Evolutionary conservation across 148 eudicot species (phyloP).

Genomic region (Agrostemma githago): DNA sequence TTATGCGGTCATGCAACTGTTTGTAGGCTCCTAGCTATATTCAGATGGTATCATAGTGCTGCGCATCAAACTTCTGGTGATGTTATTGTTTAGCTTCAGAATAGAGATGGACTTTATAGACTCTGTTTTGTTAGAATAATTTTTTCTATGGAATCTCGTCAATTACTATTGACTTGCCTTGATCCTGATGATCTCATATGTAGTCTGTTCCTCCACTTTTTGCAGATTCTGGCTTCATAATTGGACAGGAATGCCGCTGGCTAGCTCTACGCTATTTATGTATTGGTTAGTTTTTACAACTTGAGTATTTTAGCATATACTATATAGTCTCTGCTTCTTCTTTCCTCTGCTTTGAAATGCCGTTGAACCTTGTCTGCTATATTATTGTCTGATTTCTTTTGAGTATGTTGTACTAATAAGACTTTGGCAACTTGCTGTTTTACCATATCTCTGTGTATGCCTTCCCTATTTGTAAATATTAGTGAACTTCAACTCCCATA

Average conservation of each 20-base stretch:
- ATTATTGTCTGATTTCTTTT: background rate
- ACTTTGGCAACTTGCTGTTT: background rate
- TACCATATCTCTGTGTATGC: background rate
- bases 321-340: background rate
- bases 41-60: background rate
- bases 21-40: background rate
- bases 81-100: background rate
- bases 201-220: background rate
- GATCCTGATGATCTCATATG: background rate
- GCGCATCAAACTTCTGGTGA: background rate
- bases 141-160: background rate
- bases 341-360: background rate
- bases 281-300: constrained; percentile 51
- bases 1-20: background rate
- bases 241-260: constrained; percentile 76
- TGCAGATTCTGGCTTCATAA: constrained; percentile 96
- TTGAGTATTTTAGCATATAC: background rate
- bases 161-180: background rate
- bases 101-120: background rate
- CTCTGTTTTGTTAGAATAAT: background rate
- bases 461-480: background rate
- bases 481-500: background rate
- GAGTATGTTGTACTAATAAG: background rate
- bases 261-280: constrained; percentile 58
- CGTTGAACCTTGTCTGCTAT: background rate